Evolutionary conservation across 148 eudicot species (phyloP), one percentile per base, ranked within the genome.

Genomic region (Persicaria tinctoria): DNA sequence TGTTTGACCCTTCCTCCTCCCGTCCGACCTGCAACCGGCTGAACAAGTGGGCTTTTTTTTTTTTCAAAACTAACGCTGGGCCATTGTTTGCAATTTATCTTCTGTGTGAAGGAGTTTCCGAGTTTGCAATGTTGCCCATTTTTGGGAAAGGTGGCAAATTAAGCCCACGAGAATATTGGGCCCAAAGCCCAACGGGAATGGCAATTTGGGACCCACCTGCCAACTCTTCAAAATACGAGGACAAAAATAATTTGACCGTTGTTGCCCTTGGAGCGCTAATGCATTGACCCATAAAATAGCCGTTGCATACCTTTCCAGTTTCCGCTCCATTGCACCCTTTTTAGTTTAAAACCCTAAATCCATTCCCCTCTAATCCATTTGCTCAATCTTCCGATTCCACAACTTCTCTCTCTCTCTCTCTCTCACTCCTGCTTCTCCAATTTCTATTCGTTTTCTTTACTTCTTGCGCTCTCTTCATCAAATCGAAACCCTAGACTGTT

Each of bases 331-430:
- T 32, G 41, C 2, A 5, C 70, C 47, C 70, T 38, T 41, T 66
- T 32, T 32, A 16, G 68, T 63, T 66, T 41, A 66, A 66, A 66
- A 41, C 70, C 70, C 70, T 66, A 66, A 32, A 66, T 66, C 32
- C 47, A 38, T 66, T 66, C 18, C 47, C 70, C 18, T 2, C 17
- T 5, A 32, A 32, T 64, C n/a, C 70, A 64, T 64, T 32, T 63
- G 38, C 69, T 5, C 46, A 13, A 64, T 64, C 70, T 60, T 60
- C 70, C 70, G 70, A 41, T 16, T 66, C 70, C 48, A 66, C 16
- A 12, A 66, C 46, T 66, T 8, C 44, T 20, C 10, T 27, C 66
- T 23, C 9, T 13, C 70, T 23, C 10, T 27, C 68, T 23, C 4
- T 14, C 70, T 66, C 70, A 32, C 41, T 66, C 41, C 32, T 10